phyloP scores from a whole-genome alignment of 2,329 filamentous ascomycete genomes.

The Ceratocystis destructans region DNA sequence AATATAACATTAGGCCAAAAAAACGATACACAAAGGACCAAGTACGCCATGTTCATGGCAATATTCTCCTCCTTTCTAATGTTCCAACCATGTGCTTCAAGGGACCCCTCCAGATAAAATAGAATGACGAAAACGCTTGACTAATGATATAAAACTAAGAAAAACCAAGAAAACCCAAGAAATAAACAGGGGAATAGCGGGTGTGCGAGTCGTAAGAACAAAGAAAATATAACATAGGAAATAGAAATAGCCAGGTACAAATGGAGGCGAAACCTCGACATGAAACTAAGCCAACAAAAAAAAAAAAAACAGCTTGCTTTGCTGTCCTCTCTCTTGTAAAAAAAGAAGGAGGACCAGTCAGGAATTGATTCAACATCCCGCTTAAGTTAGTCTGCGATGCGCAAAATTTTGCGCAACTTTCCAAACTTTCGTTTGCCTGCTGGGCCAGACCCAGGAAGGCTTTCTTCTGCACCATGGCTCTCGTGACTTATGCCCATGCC shows the following conservation, averaged over 20 bases:
- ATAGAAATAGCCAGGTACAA: not conserved
- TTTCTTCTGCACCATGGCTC: not conserved
- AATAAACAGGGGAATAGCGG: slow-evolving; percentile 7
- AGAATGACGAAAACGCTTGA: slow-evolving; percentile 7
- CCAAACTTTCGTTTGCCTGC: slow-evolving; percentile 53
- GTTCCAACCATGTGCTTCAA: too few relatives aligned
- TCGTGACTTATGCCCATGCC: not conserved
- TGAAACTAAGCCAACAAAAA: not conserved
- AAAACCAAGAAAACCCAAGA: slow-evolving; percentile 10
- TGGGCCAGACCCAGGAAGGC: not conserved
- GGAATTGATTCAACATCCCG: not conserved
- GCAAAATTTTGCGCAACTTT: slow-evolving; percentile 50
- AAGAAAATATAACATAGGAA: slow-evolving; percentile 5
- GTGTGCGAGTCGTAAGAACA: slow-evolving; percentile 4
- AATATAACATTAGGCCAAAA: not conserved
- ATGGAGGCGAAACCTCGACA: not conserved
- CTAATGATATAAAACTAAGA: not conserved
- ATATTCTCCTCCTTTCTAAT: too few relatives aligned
- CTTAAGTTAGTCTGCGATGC: slow-evolving; percentile 29
- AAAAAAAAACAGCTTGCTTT: not conserved
- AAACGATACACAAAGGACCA: not conserved
- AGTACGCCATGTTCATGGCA: too few relatives aligned
- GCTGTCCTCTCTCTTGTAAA: not conserved
- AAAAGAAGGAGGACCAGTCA: slow-evolving; percentile 4
- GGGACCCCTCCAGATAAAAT: not conserved